Percentiles rank a stretch among this genome's conserved stretches.
Evolutionary conservation across 2,329 filamentous ascomycete genomes (phyloP).

Genomic region (Nothophaeocryptopus gaeumannii): DNA sequence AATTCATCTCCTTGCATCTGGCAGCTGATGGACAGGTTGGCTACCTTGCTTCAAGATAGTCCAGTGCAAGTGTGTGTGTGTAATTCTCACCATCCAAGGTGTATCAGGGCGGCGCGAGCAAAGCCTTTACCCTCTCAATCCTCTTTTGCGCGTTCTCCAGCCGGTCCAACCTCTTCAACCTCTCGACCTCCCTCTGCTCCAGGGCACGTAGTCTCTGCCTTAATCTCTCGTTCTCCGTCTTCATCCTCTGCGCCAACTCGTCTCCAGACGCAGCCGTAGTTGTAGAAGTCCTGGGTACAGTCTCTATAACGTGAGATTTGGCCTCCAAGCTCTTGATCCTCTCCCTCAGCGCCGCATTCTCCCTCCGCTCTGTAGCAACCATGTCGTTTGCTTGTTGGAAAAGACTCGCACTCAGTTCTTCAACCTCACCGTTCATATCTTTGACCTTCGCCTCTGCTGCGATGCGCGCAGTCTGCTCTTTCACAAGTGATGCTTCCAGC

Average conservation of each 20-base stretch:
- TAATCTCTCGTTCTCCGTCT: conserved; percentile 62
- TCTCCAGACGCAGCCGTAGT: conserved; percentile 53
- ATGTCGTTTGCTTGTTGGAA: conserved; percentile 86
- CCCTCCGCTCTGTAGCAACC: conserved; percentile 73
- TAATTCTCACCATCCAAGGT: neutral
- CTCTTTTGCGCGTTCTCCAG: conserved; percentile 68
- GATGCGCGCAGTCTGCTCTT: conserved; percentile 64
- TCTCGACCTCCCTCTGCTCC: conserved; percentile 68
- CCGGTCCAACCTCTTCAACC: conserved; percentile 64
- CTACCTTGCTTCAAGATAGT: too few relatives aligned
- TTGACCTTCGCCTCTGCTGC: conserved; percentile 67
- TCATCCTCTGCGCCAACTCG: conserved; percentile 60
- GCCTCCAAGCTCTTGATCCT: conserved; percentile 66
- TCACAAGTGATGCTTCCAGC: conserved; percentile 61
- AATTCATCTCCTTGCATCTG: too few relatives aligned
- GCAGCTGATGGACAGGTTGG: too few relatives aligned
- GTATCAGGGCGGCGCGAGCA: conserved; percentile 49
- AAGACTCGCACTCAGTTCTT: conserved; percentile 71
- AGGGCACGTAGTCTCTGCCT: conserved; percentile 68
- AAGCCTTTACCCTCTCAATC: conserved; percentile 66
- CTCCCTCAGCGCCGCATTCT: conserved; percentile 68
- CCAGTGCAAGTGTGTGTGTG: too few relatives aligned
- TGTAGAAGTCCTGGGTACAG: too few relatives aligned
- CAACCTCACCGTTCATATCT: conserved; percentile 68
- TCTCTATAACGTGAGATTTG: neutral